These are phyloP conservation scores for Pleodorina starrii DNA, from an alignment of 139 green algal genomes.

Conservation along the genomic window DNA sequence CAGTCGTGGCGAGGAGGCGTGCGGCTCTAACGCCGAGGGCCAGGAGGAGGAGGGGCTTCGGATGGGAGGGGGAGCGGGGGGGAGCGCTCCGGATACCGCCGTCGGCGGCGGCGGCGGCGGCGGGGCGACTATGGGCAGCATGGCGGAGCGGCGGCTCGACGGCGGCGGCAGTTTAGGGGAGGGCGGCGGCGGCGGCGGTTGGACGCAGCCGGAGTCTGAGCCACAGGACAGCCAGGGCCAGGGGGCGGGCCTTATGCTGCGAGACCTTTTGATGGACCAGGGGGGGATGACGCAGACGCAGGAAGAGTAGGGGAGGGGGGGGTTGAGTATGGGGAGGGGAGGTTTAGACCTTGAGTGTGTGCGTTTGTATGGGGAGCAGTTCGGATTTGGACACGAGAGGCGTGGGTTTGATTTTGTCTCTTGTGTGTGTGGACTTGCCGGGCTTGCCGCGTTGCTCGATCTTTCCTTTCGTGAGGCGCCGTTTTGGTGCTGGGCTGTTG, in stretches of 20 bases:
- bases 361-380: no score
- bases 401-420: no score
- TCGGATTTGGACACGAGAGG: no score
- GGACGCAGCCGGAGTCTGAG: background rate
- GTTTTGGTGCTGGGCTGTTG: no score
- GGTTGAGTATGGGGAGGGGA: no score
- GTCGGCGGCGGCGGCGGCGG: background rate
- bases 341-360: no score
- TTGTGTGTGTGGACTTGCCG: no score
- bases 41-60: no score
- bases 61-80: no score
- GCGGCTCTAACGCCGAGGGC: conserved; percentile 2
- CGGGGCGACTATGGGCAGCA: background rate
- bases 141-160: background rate
- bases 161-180: background rate
- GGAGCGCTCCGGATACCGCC: no score
- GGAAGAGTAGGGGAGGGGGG: conserved; percentile 6
- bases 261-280: background rate
- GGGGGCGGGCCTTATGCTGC: background rate
- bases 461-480: no score
- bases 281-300: background rate
- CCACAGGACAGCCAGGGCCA: background rate
- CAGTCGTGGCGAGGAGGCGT: background rate
- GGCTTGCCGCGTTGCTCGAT: no score
- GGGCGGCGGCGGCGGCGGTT: background rate